Conservation (phyloP, 2,329 filamentous ascomycete species). For the Hypoxylon sp. region DNA sequence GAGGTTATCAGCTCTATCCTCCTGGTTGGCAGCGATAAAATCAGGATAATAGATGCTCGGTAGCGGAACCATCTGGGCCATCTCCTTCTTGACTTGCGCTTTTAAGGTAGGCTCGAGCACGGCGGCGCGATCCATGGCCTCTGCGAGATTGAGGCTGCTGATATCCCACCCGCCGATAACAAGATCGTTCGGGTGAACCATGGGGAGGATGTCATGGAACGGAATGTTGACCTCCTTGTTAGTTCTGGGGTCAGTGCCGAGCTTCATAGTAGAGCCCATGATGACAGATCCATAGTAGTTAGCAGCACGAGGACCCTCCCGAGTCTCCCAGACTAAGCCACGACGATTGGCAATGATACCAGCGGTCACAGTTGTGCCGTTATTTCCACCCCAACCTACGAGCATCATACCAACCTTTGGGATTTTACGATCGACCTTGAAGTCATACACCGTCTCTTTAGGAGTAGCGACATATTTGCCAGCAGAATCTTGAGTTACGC, state of each 20-base stretch:
- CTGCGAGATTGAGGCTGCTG: constrained; percentile 87
- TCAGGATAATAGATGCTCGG: constrained; percentile 99
- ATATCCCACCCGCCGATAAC: constrained; percentile 98
- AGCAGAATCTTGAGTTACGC: constrained; percentile 76
- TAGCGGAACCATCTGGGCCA: constrained; percentile 88
- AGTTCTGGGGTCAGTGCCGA: constrained; percentile 88
- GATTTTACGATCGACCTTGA: constrained; percentile 95
- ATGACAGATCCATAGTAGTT: constrained; percentile 99
- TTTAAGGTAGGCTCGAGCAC: constrained; percentile 98
- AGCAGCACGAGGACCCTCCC: constrained; percentile 84
- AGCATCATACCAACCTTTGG: constrained; percentile 97
- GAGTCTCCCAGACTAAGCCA: constrained; percentile 90
- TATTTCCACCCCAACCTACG: constrained; percentile 98
- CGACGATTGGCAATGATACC: constrained; percentile 97
- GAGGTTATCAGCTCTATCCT: constrained; percentile 93
- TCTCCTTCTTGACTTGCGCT: constrained; percentile 90
- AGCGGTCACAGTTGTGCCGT: constrained; percentile 95
- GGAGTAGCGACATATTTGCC: constrained; percentile 88
- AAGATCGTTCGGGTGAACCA: constrained; percentile 97
- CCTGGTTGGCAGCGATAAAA: constrained; percentile 99
- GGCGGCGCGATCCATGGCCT: constrained; percentile 94
- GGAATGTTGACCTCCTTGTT: constrained; percentile 94
- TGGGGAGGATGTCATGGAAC: constrained; percentile 93
- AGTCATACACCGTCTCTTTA: constrained; percentile 92
- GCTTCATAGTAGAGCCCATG: constrained; percentile 98